Evolutionary conservation across 768 basidiomycete species (phyloP), one percentile per base, ranked within the genome.

Genomic region (Solioccasus polychromus): DNA sequence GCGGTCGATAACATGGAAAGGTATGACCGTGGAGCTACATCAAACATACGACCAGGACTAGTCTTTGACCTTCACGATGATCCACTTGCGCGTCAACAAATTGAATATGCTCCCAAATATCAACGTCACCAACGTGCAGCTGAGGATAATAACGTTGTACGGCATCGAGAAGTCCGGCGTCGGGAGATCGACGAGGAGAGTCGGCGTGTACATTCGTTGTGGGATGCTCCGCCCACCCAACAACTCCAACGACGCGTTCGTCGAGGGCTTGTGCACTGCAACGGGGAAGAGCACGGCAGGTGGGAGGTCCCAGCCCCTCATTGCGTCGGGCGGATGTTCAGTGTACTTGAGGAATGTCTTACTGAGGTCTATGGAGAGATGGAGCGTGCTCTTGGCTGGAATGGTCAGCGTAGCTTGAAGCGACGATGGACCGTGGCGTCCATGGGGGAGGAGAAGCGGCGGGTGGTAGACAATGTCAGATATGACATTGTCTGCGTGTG

Each of bases 111-210:
- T 89, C 46, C 95, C 96, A 67, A 99, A 98, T 44, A 94, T 82
- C 52, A 96, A 80, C 36, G 94, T 92, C 42, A 96, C 78, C 32
- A 97, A 71, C 9, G 92, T 92, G 61, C 87, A 91, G 47, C 80
- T 92, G 73, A 98, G 87, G 59, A 97, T 97, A 67, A 98, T 97
- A 37, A 98, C 95, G 69, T 98, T 99, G 71, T 98, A 98, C 1
- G 96, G 96, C 96, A 98, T 98, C 66, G 90, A 93, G 64, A 98
- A 98, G 65, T 98, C 96, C 0, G 95, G 96, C 28, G 92, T 92
- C n/a, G 95, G 87, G n/a, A 96, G 78, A 64, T 94, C 92, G 35
- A 94, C 80, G 29, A 98, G 80, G 20, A 95, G 74, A 8, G 84
- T 77, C 0, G 80, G 74, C 2, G 91, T 92, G 65, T 95, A 95